phyloP scores from a whole-genome alignment of 1,139 yeast genomes.

The Arxiozyma bovina region DNA sequence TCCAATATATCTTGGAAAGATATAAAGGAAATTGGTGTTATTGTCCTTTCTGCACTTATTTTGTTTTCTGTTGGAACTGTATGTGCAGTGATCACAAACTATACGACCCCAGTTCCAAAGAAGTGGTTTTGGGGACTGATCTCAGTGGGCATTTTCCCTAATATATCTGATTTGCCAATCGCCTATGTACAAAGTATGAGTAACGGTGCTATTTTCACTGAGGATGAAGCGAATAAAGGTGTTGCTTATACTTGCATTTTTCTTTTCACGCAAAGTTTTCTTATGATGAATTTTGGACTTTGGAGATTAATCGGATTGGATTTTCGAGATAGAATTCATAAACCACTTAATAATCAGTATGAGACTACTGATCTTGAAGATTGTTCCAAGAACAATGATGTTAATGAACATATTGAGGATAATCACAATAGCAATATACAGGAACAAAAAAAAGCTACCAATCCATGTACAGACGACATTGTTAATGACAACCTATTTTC shows the following conservation, averaged over 20 bases:
- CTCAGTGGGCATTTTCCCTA: constrained; percentile 75
- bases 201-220: constrained; percentile 49
- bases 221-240: constrained; percentile 56
- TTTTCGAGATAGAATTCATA: constrained; percentile 36
- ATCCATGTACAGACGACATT: background rate
- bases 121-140: constrained; percentile 69
- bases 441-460: background rate
- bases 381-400: background rate
- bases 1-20: constrained; percentile 59
- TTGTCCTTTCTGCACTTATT: constrained; percentile 56
- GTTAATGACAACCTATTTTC: background rate
- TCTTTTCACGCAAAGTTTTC: constrained; percentile 55
- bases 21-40: constrained; percentile 66
- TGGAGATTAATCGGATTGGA: constrained; percentile 65
- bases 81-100: constrained; percentile 32
- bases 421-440: background rate
- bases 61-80: constrained; percentile 44
- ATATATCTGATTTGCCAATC: constrained; percentile 78
- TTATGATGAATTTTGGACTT: constrained; percentile 69
- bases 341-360: constrained; percentile 5
- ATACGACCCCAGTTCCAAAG: constrained; percentile 47
- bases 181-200: constrained; percentile 80
- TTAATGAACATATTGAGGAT: background rate
- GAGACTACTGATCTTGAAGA: background rate
- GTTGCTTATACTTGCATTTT: constrained; percentile 78